Evolutionary conservation across 31 red algal genomes (phyloP).

Genomic region (Endocladia muricata): DNA sequence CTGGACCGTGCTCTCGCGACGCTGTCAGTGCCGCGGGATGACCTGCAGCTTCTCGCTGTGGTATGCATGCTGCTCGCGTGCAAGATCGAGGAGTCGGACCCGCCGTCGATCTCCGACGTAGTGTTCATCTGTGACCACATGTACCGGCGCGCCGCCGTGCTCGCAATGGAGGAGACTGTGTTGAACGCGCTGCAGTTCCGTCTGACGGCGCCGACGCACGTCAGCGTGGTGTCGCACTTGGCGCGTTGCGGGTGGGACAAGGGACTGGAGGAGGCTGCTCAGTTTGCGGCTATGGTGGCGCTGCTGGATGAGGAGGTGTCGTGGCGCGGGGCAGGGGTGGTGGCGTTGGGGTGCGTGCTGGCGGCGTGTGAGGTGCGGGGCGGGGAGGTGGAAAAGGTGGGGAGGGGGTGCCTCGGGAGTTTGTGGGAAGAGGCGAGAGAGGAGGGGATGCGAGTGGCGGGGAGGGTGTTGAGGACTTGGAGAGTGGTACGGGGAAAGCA

Average conservation of each 20-base stretch:
- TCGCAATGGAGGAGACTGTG: slow-evolving; percentile 22
- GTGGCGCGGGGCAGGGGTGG: background rate
- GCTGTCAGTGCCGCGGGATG: background rate
- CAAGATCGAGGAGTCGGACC: slow-evolving; percentile 75
- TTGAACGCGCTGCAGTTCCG: slow-evolving; percentile 20
- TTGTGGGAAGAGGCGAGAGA: background rate
- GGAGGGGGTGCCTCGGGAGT: background rate
- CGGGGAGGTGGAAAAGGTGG: background rate
- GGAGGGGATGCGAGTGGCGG: background rate
- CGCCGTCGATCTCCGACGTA: slow-evolving; percentile 60
- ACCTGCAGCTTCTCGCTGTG: slow-evolving; percentile 74
- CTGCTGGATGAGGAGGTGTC: background rate
- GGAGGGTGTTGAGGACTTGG: background rate
- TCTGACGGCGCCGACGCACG: slow-evolving; percentile 17
- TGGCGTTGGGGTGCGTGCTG: background rate
- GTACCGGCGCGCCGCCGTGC: background rate
- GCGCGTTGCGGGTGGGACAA: background rate
- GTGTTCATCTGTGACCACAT: slow-evolving; percentile 40
- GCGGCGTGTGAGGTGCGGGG: background rate
- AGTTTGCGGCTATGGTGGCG: background rate
- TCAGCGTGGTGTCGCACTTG: background rate
- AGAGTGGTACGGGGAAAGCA: background rate
- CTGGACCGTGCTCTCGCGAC: slow-evolving; percentile 51
- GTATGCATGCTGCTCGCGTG: slow-evolving; percentile 78
- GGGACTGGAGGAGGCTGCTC: background rate